Conservation (phyloP, 345 rosid genomes). For the Cardamine chenopodiifolia region DNA sequence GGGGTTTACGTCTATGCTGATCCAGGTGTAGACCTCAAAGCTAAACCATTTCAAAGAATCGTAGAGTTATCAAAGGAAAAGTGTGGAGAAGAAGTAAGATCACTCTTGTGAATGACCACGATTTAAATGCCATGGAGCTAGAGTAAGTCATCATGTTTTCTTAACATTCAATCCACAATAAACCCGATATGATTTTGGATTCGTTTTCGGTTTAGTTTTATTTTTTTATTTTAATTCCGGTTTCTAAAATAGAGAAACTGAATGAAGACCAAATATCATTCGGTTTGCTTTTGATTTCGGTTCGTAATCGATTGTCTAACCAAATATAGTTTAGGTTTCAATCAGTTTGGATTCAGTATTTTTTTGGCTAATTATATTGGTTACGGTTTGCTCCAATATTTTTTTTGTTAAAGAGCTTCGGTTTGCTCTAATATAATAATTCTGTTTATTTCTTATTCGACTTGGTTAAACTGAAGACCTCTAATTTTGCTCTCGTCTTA, state of each 20-base stretch:
- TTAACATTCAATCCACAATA: background rate
- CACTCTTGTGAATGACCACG: conserved; percentile 44
- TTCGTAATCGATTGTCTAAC: no score
- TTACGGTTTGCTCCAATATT: no score
- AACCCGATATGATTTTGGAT: background rate
- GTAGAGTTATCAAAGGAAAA: conserved; percentile 46
- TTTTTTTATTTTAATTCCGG: no score
- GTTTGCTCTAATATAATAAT: no score
- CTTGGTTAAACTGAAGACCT: background rate
- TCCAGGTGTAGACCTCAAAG: conserved; percentile 22
- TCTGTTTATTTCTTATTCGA: background rate
- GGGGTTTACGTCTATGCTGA: conserved; percentile 52
- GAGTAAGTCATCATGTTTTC: conserved; percentile 61
- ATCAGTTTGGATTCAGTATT: no score
- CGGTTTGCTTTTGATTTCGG: background rate
- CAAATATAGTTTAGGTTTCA: no score
- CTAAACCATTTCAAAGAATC: conserved; percentile 40
- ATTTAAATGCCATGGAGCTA: conserved; percentile 56
- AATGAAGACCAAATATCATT: background rate
- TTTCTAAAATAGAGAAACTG: no score
- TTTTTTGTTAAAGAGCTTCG: no score
- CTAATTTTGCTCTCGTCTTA: conserved; percentile 14
- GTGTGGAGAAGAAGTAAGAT: conserved; percentile 44
- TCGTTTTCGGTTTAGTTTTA: background rate
- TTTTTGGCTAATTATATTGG: no score